Percentiles rank a stretch among this genome's conserved stretches.
Evolutionary conservation across 2,329 filamentous ascomycete species (phyloP).

Genomic region (Penicillium sp.): DNA sequence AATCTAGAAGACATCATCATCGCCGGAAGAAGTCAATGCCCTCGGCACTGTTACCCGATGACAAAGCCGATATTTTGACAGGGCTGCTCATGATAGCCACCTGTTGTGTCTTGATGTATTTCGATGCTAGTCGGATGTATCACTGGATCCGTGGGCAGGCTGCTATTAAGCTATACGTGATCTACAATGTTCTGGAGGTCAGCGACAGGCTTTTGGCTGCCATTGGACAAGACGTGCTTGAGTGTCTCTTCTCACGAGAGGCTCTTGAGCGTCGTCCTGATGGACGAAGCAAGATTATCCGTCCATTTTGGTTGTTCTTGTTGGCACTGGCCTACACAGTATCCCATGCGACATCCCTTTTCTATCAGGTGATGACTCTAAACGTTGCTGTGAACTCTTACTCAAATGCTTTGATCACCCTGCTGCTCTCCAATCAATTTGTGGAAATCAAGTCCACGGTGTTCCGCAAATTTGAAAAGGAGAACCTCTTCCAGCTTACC

Average conservation of each 20-base stretch:
- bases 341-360: conserved; percentile 80
- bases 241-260: conserved; percentile 92
- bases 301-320: conserved; percentile 88
- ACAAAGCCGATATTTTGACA: conserved; percentile 94
- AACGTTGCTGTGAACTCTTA: conserved; percentile 99
- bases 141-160: conserved; percentile 95
- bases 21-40: conserved; percentile 80
- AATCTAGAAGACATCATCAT: conserved; percentile 52
- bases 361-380: conserved; percentile 96
- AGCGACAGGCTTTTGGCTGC: conserved; percentile 87
- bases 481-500: conserved; percentile 93
- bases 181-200: conserved; percentile 93
- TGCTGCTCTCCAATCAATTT: conserved; percentile 95
- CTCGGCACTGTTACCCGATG: conserved; percentile 78
- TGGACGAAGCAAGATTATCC: conserved; percentile 84
- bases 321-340: conserved; percentile 86
- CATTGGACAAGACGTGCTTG: conserved; percentile 91
- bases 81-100: conserved; percentile 85
- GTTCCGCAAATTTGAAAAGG: conserved; percentile 98
- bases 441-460: conserved; percentile 98
- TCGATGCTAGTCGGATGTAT: conserved; percentile 97
- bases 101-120: conserved; percentile 79
- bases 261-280: conserved; percentile 84
- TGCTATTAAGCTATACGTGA: conserved; percentile 97
- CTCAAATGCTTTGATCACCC: conserved; percentile 88